phyloP scores from a whole-genome alignment of 1,284 basidiomycete genomes.

The Moniliophthora roreri region DNA sequence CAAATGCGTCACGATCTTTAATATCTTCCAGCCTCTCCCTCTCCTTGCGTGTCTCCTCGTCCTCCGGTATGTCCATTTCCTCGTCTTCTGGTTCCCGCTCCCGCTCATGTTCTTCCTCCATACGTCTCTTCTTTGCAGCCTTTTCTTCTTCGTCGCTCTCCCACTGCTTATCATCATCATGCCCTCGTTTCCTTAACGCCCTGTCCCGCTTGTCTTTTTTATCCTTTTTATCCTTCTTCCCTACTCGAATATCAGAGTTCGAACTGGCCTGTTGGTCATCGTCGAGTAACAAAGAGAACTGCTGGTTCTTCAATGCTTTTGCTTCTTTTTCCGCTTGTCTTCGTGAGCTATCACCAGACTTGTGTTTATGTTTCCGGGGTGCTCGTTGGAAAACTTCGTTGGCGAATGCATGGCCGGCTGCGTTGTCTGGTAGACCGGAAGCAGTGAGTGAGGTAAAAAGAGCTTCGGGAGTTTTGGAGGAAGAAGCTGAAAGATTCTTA shows the following conservation, averaged over 20 bases:
- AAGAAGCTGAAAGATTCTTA: slow-evolving; percentile 56
- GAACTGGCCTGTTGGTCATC: slow-evolving; percentile 43
- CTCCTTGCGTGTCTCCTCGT: slow-evolving; percentile 72
- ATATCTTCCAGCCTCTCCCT: slow-evolving; percentile 78
- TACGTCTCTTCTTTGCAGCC: slow-evolving; percentile 47
- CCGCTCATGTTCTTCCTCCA: slow-evolving; percentile 31
- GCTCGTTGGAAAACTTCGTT: slow-evolving; percentile 74
- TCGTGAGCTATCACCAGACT: slow-evolving; percentile 45
- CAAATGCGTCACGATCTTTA: slow-evolving; percentile 90
- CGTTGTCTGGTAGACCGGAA: slow-evolving; percentile 78
- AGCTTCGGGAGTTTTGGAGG: slow-evolving; percentile 77
- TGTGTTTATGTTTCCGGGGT: slow-evolving; percentile 75
- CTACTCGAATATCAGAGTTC: slow-evolving; percentile 38
- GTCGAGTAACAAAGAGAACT: slow-evolving; percentile 79
- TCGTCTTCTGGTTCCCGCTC: slow-evolving; percentile 38
- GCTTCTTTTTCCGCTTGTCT: slow-evolving; percentile 71
- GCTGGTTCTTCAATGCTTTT: slow-evolving; percentile 68
- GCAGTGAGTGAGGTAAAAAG: slow-evolving; percentile 76
- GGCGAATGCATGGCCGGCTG: slow-evolving; percentile 81
- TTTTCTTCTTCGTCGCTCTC: slow-evolving; percentile 86
- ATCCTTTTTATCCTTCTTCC: slow-evolving; percentile 49
- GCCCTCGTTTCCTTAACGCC: slow-evolving; percentile 73
- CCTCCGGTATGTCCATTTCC: slow-evolving; percentile 60
- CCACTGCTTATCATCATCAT: slow-evolving; percentile 76
- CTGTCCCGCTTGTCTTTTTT: slow-evolving; percentile 44